These are phyloP conservation scores for Actinomortierella ambigua DNA, from an alignment of 371 early-diverging fungal species.

Conservation along the genomic window DNA sequence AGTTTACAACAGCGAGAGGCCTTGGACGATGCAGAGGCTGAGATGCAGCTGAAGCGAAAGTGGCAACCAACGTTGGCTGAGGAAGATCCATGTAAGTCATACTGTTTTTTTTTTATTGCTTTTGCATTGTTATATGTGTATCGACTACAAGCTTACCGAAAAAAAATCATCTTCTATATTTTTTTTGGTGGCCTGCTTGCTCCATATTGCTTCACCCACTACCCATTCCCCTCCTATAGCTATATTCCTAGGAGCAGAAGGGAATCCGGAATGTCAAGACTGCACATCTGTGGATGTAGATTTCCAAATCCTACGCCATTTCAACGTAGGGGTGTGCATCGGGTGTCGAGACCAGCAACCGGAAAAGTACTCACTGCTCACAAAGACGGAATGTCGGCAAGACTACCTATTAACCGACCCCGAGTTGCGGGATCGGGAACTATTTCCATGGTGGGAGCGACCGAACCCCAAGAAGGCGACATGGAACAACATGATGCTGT, in stretches of 20 bases:
- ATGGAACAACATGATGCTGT: constrained; percentile 96
- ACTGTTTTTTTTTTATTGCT: constrained; percentile 5
- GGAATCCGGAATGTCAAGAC: constrained; percentile 75
- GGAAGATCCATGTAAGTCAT: constrained; percentile 57
- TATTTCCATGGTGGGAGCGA: constrained; percentile 84
- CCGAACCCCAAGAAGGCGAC: constrained; percentile 95
- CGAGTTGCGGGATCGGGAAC: constrained; percentile 81
- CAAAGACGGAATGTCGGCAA: constrained; percentile 85
- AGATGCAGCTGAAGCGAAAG: constrained; percentile 23
- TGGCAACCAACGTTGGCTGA: constrained; percentile 23
- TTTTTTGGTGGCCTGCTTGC: no score
- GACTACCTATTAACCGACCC: constrained; percentile 93
- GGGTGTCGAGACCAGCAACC: constrained; percentile 74
- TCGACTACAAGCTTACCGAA: background rate
- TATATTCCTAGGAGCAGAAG: constrained; percentile 61
- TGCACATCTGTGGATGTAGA: constrained; percentile 85
- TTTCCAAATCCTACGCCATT: constrained; percentile 69
- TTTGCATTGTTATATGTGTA: background rate
- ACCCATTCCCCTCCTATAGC: constrained; percentile 42
- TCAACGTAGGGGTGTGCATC: constrained; percentile 73
- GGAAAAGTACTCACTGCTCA: constrained; percentile 89
- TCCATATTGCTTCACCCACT: background rate
- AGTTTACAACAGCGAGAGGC: constrained; percentile 27
- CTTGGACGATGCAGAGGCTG: constrained; percentile 11
- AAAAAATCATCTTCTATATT: no score